Conservation (phyloP, 345 rosid genomes). For the Triadica sebifera region DNA sequence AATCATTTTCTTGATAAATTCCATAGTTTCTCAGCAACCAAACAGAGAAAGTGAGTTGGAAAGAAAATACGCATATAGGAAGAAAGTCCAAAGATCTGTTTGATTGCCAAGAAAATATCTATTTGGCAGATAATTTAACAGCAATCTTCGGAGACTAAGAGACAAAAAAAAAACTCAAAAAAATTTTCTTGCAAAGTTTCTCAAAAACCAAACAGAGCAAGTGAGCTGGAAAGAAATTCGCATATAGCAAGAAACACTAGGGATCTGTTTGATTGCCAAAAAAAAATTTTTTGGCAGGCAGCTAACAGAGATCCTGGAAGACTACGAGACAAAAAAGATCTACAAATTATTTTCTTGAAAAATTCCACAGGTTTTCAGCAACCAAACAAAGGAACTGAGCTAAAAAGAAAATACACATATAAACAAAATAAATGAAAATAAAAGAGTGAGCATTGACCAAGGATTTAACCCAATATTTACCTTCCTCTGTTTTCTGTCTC, state of each 20-base stretch:
- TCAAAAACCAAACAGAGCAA: too few relatives aligned
- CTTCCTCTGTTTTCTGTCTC: background rate
- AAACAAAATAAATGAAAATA: background rate
- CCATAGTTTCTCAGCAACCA: too few relatives aligned
- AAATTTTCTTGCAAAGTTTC: too few relatives aligned
- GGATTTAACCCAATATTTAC: background rate
- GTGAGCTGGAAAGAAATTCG: too few relatives aligned
- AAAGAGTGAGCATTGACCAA: background rate
- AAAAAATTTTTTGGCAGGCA: background rate
- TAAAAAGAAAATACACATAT: background rate
- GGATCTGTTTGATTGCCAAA: background rate
- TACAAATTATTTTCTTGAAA: background rate
- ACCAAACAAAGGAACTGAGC: background rate
- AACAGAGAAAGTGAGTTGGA: too few relatives aligned
- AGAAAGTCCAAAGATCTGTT: background rate
- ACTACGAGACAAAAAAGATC: background rate
- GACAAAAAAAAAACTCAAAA: too few relatives aligned
- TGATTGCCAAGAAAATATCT: background rate
- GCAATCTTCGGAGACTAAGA: background rate
- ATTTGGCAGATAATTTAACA: background rate
- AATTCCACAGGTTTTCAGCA: conserved; percentile 1
- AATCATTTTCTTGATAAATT: too few relatives aligned
- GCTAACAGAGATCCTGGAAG: background rate
- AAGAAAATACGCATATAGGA: too few relatives aligned
- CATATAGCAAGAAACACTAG: background rate